These are phyloP conservation scores for Plasmodiophora brassicae DNA, from an alignment of 208 protist species.

Conservation along the genomic window DNA sequence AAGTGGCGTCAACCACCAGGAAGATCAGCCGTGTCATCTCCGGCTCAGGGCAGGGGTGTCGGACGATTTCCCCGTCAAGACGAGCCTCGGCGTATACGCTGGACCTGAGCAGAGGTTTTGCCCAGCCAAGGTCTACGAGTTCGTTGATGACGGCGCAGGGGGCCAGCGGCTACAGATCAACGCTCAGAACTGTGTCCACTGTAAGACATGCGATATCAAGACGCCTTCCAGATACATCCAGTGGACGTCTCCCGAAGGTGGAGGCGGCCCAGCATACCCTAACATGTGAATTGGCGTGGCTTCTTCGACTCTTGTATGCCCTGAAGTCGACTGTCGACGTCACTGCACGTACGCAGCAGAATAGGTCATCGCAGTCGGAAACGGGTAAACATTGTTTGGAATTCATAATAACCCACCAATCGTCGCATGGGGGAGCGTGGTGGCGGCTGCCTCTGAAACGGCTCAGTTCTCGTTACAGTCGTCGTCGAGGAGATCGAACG, in stretches of 20 bases:
- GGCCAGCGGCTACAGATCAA: slow-evolving; percentile 83
- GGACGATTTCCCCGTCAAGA: background rate
- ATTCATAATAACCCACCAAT: too few relatives aligned
- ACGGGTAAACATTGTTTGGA: too few relatives aligned
- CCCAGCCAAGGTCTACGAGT: slow-evolving; percentile 84
- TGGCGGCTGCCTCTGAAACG: too few relatives aligned
- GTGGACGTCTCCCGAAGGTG: slow-evolving; percentile 86
- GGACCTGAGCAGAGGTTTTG: slow-evolving; percentile 40
- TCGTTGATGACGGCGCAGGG: slow-evolving; percentile 49
- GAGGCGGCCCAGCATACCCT: slow-evolving; percentile 58
- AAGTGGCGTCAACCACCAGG: slow-evolving; percentile 88
- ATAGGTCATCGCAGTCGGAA: too few relatives aligned
- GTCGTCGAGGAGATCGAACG: too few relatives aligned
- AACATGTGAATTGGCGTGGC: slow-evolving; percentile 36
- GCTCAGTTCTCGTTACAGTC: too few relatives aligned
- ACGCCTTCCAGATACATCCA: slow-evolving; percentile 93
- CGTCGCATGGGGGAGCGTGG: too few relatives aligned
- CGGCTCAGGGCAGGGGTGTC: slow-evolving; percentile 60
- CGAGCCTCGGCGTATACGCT: background rate
- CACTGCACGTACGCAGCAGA: too few relatives aligned
- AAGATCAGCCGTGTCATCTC: slow-evolving; percentile 88
- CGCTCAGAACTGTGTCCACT: slow-evolving; percentile 96
- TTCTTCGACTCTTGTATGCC: background rate
- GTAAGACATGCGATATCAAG: slow-evolving; percentile 97
- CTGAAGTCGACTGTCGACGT: too few relatives aligned